Conservation (phyloP, 2,329 filamentous ascomycete species). For the Sarocladium brachiariae region DNA sequence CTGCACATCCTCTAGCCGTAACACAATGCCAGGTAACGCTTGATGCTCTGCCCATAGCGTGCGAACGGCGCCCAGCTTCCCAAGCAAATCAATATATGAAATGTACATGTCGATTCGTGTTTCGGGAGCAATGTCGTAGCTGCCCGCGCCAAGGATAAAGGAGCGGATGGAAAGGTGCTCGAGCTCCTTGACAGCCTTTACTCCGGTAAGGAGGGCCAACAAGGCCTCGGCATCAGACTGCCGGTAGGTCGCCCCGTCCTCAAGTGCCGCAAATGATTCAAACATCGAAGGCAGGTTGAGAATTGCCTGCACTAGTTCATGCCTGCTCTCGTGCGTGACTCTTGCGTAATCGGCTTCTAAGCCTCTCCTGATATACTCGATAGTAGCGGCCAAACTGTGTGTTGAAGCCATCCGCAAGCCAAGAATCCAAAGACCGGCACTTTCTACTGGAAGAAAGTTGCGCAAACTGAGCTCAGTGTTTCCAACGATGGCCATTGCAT, state of each 20-base stretch:
- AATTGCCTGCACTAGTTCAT: not conserved
- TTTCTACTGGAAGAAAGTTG: not conserved
- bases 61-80: conserved; percentile 9
- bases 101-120: not conserved
- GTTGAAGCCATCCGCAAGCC: not conserved
- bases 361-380: not conserved
- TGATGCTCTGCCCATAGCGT: conserved; percentile 10
- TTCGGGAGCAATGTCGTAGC: not conserved
- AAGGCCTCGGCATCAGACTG: not conserved
- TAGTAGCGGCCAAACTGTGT: not conserved
- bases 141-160: not conserved
- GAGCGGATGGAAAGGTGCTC: not conserved
- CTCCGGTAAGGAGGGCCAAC: not conserved
- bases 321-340: not conserved
- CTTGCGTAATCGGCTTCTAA: not conserved
- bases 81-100: conserved; percentile 8
- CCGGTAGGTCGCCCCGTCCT: not conserved
- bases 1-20: no score
- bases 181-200: not conserved
- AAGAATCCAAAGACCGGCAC: not conserved
- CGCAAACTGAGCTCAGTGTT: not conserved
- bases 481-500: not conserved
- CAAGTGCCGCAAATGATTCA: not conserved
- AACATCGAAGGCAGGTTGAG: not conserved
- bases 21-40: not conserved